A percentile compares a stretch with the other conserved stretches of the same genome.
Evolutionary conservation across 2,329 filamentous ascomycete species (phyloP).

Genomic region (Ceratocystis variospora): DNA sequence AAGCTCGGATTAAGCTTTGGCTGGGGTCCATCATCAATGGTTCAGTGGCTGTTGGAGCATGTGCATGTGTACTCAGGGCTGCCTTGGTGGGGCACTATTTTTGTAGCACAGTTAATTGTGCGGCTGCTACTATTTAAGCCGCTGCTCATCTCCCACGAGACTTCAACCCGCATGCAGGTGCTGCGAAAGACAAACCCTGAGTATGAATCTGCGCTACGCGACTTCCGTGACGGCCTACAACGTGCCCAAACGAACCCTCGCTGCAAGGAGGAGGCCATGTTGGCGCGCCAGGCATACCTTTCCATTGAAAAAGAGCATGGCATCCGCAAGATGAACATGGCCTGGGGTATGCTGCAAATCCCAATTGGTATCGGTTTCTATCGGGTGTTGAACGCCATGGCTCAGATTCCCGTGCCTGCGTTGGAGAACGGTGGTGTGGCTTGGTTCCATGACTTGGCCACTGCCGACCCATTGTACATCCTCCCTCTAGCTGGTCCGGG

Average conservation of each 20-base stretch:
- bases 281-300: conserved; percentile 24
- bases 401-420: conserved; percentile 63
- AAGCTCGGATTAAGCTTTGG: conserved; percentile 77
- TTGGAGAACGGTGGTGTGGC: conserved; percentile 54
- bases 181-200: conserved; percentile 38
- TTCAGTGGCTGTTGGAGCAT: conserved; percentile 70
- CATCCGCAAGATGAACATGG: conserved; percentile 26
- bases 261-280: conserved; percentile 19
- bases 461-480: conserved; percentile 62
- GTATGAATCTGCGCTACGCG: conserved; percentile 31
- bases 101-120: conserved; percentile 48
- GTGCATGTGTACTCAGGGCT: conserved; percentile 61
- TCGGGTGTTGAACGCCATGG: conserved; percentile 61
- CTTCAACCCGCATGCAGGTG: conserved; percentile 46
- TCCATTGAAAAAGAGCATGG: conserved; percentile 26
- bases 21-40: conserved; percentile 58
- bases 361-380: conserved; percentile 72
- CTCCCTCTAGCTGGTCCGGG: conserved; percentile 50
- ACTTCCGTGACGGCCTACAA: conserved; percentile 35
- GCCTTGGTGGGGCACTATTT: conserved; percentile 72
- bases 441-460: conserved; percentile 70
- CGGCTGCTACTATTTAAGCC: conserved; percentile 54
- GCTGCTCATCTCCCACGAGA: conserved; percentile 47
- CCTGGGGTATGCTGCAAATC: conserved; percentile 34
- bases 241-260: conserved; percentile 29